Conservation (phyloP, 352 stramenopile species). For the Discostella stelligera region DNA sequence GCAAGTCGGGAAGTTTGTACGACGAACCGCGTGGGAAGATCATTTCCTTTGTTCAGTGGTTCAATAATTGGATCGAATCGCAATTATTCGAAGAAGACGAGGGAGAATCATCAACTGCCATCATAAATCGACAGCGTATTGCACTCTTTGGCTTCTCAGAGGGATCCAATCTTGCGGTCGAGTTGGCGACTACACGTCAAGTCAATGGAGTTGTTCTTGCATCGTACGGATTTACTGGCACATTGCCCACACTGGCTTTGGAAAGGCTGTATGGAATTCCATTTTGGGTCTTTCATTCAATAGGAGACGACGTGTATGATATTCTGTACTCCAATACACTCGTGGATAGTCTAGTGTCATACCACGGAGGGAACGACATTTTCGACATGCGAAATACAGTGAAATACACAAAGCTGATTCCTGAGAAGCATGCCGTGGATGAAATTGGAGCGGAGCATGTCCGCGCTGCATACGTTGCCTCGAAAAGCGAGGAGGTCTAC, state of each 20-base stretch:
- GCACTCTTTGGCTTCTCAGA: constrained; percentile 81
- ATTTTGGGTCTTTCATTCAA: constrained; percentile 80
- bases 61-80: constrained; percentile 33
- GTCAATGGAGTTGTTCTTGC: constrained; percentile 64
- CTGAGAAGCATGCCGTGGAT: constrained; percentile 8
- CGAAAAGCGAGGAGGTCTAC: constrained; percentile 36
- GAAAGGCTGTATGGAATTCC: constrained; percentile 60
- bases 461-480: constrained; percentile 37
- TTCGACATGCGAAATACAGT: constrained; percentile 32
- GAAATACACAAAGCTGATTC: constrained; percentile 49
- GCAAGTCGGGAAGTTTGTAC: constrained; percentile 67
- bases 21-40: constrained; percentile 70
- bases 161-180: constrained; percentile 73
- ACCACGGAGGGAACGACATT: constrained; percentile 29
- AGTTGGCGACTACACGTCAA: constrained; percentile 70
- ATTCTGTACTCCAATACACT: constrained; percentile 43
- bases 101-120: not conserved
- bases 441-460: constrained; percentile 36
- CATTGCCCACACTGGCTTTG: constrained; percentile 59
- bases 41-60: constrained; percentile 70
- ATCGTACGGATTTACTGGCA: constrained; percentile 76
- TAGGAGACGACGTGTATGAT: constrained; percentile 65
- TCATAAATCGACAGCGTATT: constrained; percentile 63
- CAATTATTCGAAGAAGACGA: constrained; percentile 13
- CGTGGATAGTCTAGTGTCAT: constrained; percentile 32